Evolutionary conservation across 163 green algal species (phyloP).

Genomic region (Scenedesmus sp.): DNA sequence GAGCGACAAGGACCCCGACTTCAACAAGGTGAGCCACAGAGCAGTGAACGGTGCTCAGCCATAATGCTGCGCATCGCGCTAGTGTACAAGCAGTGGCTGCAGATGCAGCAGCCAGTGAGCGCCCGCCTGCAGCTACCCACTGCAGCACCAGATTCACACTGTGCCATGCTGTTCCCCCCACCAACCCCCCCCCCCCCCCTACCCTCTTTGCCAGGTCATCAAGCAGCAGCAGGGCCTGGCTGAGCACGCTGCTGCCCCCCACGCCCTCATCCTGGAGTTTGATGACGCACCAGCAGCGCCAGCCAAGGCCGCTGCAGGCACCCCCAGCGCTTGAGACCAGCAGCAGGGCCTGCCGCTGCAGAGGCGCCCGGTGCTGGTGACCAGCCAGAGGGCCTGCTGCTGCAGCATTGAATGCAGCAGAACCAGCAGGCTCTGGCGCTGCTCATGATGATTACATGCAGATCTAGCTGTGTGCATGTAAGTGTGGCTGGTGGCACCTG

Average conservation of each 20-base stretch:
- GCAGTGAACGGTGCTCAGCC: neutral
- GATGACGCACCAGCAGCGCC: conserved; percentile 8
- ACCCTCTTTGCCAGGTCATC: neutral
- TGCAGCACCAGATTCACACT: neutral
- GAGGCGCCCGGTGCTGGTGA: neutral
- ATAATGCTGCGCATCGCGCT: neutral
- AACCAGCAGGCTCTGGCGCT: neutral
- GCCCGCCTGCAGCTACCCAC: neutral
- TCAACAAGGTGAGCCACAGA: conserved; percentile 7
- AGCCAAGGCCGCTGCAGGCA: neutral
- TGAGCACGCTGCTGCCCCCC: conserved; percentile 27
- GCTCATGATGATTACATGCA: neutral
- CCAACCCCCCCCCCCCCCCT: neutral
- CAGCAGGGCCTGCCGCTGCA: neutral
- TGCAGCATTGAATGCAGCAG: neutral
- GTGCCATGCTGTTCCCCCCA: neutral
- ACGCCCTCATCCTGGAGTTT: conserved; percentile 33
- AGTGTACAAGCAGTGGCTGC: neutral
- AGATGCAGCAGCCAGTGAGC: neutral
- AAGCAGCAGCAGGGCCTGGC: conserved; percentile 10
- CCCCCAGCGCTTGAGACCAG: neutral
- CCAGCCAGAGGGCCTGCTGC: too few species aligned
- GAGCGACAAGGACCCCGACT: conserved; percentile 15
- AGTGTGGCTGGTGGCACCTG: too few species aligned
- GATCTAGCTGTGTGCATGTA: neutral